phyloP scores from a whole-genome alignment of 495 filamentous ascomycete genomes.

The Rhizodiscina lignyota region DNA sequence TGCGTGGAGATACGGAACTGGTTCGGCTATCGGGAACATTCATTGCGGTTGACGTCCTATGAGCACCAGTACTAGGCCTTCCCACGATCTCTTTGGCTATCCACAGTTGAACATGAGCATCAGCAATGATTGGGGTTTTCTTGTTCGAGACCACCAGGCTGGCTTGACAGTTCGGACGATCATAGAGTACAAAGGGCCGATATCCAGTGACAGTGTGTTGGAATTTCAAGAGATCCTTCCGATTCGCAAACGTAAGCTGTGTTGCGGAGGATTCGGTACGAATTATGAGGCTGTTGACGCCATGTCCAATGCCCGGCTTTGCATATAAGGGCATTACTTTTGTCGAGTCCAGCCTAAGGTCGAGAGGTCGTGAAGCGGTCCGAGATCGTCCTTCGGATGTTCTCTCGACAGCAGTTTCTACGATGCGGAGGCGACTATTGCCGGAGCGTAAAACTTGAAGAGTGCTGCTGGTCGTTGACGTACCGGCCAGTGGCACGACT shows the following conservation, averaged over 20 bases:
- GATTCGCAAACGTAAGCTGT: neutral
- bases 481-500: neutral
- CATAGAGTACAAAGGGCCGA: neutral
- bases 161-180: neutral
- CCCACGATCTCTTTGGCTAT: neutral
- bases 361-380: neutral
- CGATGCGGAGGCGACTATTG: neutral
- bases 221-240: neutral
- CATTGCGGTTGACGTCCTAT: neutral
- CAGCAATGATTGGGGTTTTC: neutral
- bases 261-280: conserved; percentile 1
- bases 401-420: neutral
- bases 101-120: conserved; percentile 1
- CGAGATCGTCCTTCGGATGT: neutral
- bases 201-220: neutral
- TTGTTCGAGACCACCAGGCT: neutral
- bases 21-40: neutral
- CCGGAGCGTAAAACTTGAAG: neutral
- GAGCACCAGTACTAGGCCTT: neutral
- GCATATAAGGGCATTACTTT: neutral
- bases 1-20: neutral
- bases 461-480: neutral
- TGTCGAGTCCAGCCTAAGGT: neutral
- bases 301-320: neutral
- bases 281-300: neutral